These are phyloP conservation scores for Exophiala dermatitidis DNA, from an alignment of 2,329 filamentous ascomycete species.

Conservation along the genomic window DNA sequence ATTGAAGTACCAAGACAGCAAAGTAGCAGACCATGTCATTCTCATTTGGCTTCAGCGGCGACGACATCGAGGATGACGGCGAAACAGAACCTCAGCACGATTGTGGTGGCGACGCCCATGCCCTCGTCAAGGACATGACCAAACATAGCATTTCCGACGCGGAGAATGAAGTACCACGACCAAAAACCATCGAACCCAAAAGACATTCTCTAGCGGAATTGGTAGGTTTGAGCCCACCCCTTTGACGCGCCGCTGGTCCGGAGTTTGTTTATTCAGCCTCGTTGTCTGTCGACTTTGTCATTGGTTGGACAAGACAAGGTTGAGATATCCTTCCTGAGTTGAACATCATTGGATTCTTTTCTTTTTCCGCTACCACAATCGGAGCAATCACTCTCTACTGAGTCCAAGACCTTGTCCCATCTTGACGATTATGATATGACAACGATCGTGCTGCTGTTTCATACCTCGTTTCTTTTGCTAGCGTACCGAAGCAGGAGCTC, in stretches of 20 bases:
- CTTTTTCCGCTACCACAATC: too few species aligned
- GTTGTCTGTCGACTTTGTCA: too few species aligned
- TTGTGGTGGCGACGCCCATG: slow-evolving; percentile 1
- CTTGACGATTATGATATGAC: too few species aligned
- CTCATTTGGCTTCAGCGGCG: slow-evolving; percentile 53
- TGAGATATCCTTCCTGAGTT: too few species aligned
- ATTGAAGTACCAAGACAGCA: background rate
- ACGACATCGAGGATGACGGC: slow-evolving; percentile 49
- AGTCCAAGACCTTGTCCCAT: too few species aligned
- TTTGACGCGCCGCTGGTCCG: background rate
- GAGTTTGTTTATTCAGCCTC: background rate
- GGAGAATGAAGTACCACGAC: slow-evolving; percentile 6
- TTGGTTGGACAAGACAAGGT: too few species aligned
- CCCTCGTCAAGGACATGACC: slow-evolving; percentile 8
- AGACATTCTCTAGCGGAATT: slow-evolving; percentile 42
- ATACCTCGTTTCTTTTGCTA: too few species aligned
- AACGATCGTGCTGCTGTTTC: too few species aligned
- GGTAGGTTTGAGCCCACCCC: slow-evolving; percentile 35
- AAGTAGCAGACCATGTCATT: slow-evolving; percentile 33
- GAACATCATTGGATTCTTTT: too few species aligned
- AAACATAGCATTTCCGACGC: slow-evolving; percentile 9
- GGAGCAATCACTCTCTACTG: too few species aligned
- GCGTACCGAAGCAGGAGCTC: too few species aligned
- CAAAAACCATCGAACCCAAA: slow-evolving; percentile 31
- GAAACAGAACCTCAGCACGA: slow-evolving; percentile 25